Conservation (phyloP, 257 asterid species). For the Fraxinus americana region DNA sequence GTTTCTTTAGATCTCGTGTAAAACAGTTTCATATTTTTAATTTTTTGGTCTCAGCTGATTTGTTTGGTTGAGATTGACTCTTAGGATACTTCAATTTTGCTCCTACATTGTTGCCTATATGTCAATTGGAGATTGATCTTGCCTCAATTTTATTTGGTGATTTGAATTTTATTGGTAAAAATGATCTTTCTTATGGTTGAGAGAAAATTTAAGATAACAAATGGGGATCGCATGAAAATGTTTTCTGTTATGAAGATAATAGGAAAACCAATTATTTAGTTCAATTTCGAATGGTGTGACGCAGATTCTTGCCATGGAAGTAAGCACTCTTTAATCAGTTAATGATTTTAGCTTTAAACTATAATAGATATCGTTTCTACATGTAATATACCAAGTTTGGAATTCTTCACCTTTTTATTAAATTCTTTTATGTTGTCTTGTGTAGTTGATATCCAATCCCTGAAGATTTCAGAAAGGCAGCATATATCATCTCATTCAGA, state of each 20-base stretch:
- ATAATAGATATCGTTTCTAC: not conserved
- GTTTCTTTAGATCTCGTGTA: too few relatives aligned
- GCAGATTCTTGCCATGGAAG: not conserved
- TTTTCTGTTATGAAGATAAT: not conserved
- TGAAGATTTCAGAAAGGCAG: constrained; percentile 17
- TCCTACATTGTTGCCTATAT: not conserved
- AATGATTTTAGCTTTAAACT: too few relatives aligned
- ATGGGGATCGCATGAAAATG: not conserved
- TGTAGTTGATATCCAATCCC: constrained; percentile 23
- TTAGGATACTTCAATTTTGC: not conserved
- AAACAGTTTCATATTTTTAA: too few relatives aligned
- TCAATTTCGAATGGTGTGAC: not conserved
- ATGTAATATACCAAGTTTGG: not conserved
- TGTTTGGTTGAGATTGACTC: not conserved
- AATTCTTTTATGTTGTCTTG: not conserved
- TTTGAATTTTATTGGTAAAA: not conserved
- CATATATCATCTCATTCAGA: not conserved
- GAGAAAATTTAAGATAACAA: not conserved
- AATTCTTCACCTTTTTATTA: not conserved
- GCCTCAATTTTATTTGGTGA: not conserved
- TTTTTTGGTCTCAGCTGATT: too few relatives aligned
- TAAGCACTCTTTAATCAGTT: not conserved
- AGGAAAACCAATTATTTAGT: not conserved
- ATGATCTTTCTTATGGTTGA: not conserved
- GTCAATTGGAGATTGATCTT: not conserved